A percentile compares a stretch with the other conserved stretches of the same genome.
These are phyloP conservation scores for Aphanocladium album DNA, from an alignment of 2,329 filamentous ascomycete species.

Conservation along the genomic window DNA sequence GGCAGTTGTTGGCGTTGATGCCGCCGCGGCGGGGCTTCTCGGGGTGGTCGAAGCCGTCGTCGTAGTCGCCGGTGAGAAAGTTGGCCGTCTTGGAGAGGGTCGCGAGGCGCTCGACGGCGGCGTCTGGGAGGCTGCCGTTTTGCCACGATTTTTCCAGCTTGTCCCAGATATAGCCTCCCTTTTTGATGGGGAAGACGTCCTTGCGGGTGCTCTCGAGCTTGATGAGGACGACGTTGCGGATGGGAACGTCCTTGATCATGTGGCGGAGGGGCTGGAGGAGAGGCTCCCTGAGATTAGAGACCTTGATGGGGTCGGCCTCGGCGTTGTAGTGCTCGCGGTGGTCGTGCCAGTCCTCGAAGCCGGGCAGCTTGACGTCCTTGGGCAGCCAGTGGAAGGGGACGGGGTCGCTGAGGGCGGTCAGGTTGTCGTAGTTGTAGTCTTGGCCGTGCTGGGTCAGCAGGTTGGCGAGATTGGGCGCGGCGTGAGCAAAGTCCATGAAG, in stretches of 20 bases:
- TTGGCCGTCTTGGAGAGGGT: constrained; percentile 29
- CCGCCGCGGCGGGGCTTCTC: constrained; percentile 28
- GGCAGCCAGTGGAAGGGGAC: constrained; percentile 25
- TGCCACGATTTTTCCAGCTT: constrained; percentile 28
- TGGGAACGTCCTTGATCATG: constrained; percentile 26
- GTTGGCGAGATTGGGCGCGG: constrained; percentile 22
- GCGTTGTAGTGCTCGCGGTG: constrained; percentile 29
- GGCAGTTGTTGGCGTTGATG: constrained; percentile 35
- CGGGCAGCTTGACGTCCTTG: constrained; percentile 13
- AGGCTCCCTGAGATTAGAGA: constrained; percentile 33
- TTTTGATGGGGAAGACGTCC: constrained; percentile 41
- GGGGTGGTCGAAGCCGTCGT: constrained; percentile 28
- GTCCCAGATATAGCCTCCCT: constrained; percentile 33
- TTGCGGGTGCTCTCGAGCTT: constrained; percentile 41
- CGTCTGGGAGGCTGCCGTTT: constrained; percentile 27
- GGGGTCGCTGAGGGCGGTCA: constrained; percentile 23
- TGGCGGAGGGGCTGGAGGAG: constrained; percentile 24
- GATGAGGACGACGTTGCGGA: constrained; percentile 40
- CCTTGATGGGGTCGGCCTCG: constrained; percentile 32
- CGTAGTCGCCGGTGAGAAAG: constrained; percentile 30
- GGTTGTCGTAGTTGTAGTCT: constrained; percentile 22
- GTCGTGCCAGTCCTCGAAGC: constrained; percentile 26
- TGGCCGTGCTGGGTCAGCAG: constrained; percentile 20
- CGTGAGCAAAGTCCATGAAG: constrained; percentile 28
- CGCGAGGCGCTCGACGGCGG: constrained; percentile 24